Conservation (phyloP, 2,329 filamentous ascomycete species). For the Pleoardoris graminearum region DNA sequence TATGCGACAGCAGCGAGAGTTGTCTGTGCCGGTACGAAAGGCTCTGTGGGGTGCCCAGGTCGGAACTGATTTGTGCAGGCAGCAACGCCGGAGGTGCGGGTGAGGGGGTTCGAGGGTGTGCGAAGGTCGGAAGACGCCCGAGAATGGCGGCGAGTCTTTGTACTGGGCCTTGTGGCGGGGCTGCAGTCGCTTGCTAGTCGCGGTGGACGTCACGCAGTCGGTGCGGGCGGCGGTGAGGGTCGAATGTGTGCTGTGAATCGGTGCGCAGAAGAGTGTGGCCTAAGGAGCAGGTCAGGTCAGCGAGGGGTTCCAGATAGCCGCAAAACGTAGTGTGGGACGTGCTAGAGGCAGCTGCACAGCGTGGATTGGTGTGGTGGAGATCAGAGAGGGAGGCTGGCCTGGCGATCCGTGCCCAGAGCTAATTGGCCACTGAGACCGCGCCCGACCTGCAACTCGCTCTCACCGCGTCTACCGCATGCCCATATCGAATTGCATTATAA, state of each 20-base stretch:
- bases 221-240: slow-evolving; percentile 9
- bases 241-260: background rate
- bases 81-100: slow-evolving; percentile 16
- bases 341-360: slow-evolving; percentile 13
- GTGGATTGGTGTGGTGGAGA: slow-evolving; percentile 27
- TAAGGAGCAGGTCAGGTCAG: background rate
- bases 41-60: slow-evolving; percentile 21
- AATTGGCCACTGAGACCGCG: slow-evolving; percentile 30
- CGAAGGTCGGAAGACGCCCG: slow-evolving; percentile 12
- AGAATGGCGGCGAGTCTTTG: slow-evolving; percentile 17
- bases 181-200: slow-evolving; percentile 1
- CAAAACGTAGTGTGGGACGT: slow-evolving; percentile 2
- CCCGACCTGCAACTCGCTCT: background rate
- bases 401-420: slow-evolving; percentile 6
- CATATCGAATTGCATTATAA: background rate
- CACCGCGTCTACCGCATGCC: background rate
- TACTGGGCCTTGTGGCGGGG: slow-evolving; percentile 8
- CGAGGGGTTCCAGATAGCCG: slow-evolving; percentile 3
- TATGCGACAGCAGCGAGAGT: slow-evolving; percentile 23
- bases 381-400: slow-evolving; percentile 23
- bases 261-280: slow-evolving; percentile 1
- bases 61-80: slow-evolving; percentile 21
- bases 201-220: slow-evolving; percentile 8
- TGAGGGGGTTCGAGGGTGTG: background rate
- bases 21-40: slow-evolving; percentile 20